A percentile compares a stretch with the other conserved stretches of the same genome.
These are phyloP conservation scores for Fusarium cicatricum DNA, from an alignment of 2,329 filamentous ascomycete species.

Conservation along the genomic window DNA sequence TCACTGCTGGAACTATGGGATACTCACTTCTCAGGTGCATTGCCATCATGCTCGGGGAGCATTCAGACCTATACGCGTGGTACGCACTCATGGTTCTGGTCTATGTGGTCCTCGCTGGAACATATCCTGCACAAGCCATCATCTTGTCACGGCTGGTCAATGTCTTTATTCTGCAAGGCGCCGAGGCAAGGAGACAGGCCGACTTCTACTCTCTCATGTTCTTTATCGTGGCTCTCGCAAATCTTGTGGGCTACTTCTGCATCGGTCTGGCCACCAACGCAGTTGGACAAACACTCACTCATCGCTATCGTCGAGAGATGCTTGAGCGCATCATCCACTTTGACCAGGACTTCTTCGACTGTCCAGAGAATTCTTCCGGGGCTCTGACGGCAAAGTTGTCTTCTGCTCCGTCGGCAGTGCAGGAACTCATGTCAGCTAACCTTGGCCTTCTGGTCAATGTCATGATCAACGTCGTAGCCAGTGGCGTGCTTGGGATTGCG, in stretches of 20 bases:
- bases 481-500: conserved; percentile 50
- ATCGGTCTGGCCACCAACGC: conserved; percentile 7
- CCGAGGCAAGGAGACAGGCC: conserved; percentile 37
- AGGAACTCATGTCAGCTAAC: conserved; percentile 50
- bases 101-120: not conserved
- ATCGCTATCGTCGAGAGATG: conserved; percentile 1
- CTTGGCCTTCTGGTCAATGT: conserved; percentile 43
- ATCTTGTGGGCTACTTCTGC: conserved; percentile 48
- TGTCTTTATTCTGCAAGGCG: conserved; percentile 31
- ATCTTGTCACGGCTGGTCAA: conserved; percentile 34
- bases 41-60: not conserved
- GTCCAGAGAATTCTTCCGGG: conserved; percentile 46
- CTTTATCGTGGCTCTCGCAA: conserved; percentile 53
- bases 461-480: conserved; percentile 41
- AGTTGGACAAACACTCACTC: not conserved
- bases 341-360: conserved; percentile 50
- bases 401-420: conserved; percentile 45
- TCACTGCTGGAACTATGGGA: not conserved
- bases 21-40: not conserved
- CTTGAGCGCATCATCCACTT: conserved; percentile 38
- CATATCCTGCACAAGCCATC: conserved; percentile 6
- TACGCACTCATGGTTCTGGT: not conserved
- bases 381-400: conserved; percentile 44
- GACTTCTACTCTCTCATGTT: conserved; percentile 62
- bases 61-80: not conserved